Conservation (phyloP, 2,329 filamentous ascomycete species). For the Leptographium lundbergii region DNA sequence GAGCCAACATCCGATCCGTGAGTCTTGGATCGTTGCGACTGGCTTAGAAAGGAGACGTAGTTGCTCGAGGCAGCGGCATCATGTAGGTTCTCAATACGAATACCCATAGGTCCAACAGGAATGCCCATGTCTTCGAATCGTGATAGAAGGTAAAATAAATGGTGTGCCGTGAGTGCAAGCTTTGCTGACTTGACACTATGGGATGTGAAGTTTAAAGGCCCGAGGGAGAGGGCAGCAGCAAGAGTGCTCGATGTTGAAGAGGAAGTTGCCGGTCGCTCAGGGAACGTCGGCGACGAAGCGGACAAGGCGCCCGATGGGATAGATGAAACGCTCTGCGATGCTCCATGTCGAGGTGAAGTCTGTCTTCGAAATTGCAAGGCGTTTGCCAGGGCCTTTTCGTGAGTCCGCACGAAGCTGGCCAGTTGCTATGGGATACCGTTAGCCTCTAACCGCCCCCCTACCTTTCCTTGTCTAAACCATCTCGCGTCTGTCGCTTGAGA, state of each 20-base stretch:
- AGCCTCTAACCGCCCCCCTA: no score
- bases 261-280: constrained; percentile 50
- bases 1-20: constrained; percentile 76
- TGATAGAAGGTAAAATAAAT: constrained; percentile 91
- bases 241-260: constrained; percentile 62
- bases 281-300: constrained; percentile 39
- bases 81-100: constrained; percentile 88
- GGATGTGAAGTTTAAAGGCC: constrained; percentile 72
- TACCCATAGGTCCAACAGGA: constrained; percentile 87
- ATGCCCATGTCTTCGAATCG: constrained; percentile 90
- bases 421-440: constrained; percentile 52
- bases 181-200: constrained; percentile 80
- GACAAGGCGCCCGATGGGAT: constrained; percentile 31
- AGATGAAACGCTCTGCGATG: constrained; percentile 51
- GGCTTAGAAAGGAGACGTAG: constrained; percentile 90
- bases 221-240: constrained; percentile 76
- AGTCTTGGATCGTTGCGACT: constrained; percentile 68
- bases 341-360: constrained; percentile 53
- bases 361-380: constrained; percentile 77
- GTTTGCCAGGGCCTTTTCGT: constrained; percentile 95
- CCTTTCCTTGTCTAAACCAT: no score
- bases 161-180: constrained; percentile 85
- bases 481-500: no score
- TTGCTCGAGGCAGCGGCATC: constrained; percentile 75
- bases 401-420: constrained; percentile 87